Percentiles rank a stretch among this genome's conserved stretches.
phyloP scores from a whole-genome alignment of 306 rosid species.

The Malus asiatica region DNA sequence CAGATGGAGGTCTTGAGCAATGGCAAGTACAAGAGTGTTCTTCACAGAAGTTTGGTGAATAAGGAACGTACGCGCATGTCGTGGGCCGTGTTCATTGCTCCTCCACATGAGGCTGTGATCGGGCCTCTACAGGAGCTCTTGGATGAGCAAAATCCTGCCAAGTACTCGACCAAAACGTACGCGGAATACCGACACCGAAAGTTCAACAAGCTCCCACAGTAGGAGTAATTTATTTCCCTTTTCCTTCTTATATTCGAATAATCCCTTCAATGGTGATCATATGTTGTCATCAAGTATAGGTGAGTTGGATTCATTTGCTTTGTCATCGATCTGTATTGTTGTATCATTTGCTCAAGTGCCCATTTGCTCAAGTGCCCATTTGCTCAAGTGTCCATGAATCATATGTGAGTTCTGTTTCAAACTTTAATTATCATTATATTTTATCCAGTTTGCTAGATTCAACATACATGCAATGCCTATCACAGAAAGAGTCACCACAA shows the following conservation, averaged over 20 bases:
- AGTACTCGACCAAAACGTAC: conserved; percentile 51
- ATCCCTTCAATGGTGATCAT: neutral
- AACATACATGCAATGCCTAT: too few species aligned
- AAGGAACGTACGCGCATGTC: conserved; percentile 53
- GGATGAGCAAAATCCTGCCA: conserved; percentile 35
- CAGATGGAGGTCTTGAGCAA: conserved; percentile 56
- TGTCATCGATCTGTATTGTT: neutral
- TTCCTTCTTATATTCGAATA: too few species aligned
- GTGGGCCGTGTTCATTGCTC: conserved; percentile 55
- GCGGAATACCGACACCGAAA: conserved; percentile 56
- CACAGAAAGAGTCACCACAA: too few species aligned
- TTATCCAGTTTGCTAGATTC: neutral
- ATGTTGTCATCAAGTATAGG: neutral
- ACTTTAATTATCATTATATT: neutral
- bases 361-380: too few species aligned
- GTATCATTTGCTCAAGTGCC: neutral
- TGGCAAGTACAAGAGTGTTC: conserved; percentile 55
- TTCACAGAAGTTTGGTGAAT: conserved; percentile 65
- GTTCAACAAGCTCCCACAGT: conserved; percentile 56
- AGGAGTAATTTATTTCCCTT: neutral
- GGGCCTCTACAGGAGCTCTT: conserved; percentile 49
- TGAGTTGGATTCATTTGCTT: neutral
- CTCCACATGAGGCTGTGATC: conserved; percentile 35
- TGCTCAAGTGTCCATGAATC: neutral
- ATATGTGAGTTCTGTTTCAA: neutral